Base-by-base conservation (phyloP, 2,329 filamentous ascomycete species). In the Penicillium brevicompactum region DNA sequence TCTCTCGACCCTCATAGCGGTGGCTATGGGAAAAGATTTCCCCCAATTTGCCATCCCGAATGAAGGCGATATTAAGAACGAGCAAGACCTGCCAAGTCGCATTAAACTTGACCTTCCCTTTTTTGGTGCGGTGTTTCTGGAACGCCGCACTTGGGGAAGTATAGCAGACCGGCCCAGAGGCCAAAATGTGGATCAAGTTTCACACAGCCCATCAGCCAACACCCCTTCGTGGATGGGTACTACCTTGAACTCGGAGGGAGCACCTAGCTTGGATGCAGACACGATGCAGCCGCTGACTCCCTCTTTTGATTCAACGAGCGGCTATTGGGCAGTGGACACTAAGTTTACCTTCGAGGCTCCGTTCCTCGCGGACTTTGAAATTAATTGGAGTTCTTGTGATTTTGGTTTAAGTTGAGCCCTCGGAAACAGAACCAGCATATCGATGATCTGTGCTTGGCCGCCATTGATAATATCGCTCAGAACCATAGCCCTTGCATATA, bases 101-200 rank as follows among this genome's bases (percentile, higher is more conserved):
- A 51, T 60, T 21, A 56, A 58, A 34, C 41, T 56, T 4, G 55
- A 53, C n/a, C 55, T 60, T 22, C 55, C 56, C 2, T 58, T 55
- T 32, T 56, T 59, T 27, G 58, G 56, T 24, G 54, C 50, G 9
- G 48, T 58, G 21, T 46, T 18, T 14, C 53, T 58, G 14, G 49
- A 60, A 16, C 51, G 46, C 45, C 51, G 32, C 14, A 2, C 16
- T 2, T 22, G 24, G 11, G 8, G 13, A 37, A 6, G 11, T 37
- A 4, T 5, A n/a, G 34, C 34, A 4, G 24, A 27, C 5, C 24
- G 5, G 5, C 24, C 24, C 24, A 27, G 24, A 27, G 4, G 24
- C 4, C 5, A 27, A 1, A 27, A 7, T 7, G 24, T 27, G 24
- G 24, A 27, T 27, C 8, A 27, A 5, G 5, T 27, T 27, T 5